Conservation (phyloP, 2,329 filamentous ascomycete genomes). For the Bipolaris zeicola region DNA sequence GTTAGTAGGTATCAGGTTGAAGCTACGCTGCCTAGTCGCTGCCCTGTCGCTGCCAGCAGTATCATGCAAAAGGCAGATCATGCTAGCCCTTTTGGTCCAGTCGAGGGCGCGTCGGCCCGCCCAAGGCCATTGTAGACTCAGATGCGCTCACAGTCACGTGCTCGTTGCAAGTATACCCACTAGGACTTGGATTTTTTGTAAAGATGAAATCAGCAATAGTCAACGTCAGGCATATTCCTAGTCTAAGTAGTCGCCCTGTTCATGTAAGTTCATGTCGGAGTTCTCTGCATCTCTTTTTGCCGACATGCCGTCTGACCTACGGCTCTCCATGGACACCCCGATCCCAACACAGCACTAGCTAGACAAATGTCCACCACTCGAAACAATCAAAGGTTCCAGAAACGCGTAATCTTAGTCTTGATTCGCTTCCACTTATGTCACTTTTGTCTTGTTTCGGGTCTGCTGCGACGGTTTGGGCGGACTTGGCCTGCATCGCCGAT, state of each 20-base stretch:
- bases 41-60: background rate
- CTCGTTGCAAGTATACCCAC: background rate
- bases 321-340: conserved; percentile 39
- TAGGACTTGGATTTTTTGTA: background rate
- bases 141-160: conserved; percentile 11
- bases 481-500: conserved; percentile 17
- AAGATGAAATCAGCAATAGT: background rate
- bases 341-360: conserved; percentile 14
- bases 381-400: conserved; percentile 19
- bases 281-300: conserved; percentile 26
- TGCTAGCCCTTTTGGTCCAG: conserved; percentile 1
- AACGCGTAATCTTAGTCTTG: conserved; percentile 34
- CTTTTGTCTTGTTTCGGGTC: conserved; percentile 20
- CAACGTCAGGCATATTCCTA: conserved; percentile 10
- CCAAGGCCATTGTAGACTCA: conserved; percentile 1
- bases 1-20: background rate
- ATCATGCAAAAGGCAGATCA: background rate
- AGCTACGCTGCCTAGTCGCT: conserved; percentile 2
- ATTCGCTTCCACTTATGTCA: conserved; percentile 18
- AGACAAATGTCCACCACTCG: conserved; percentile 21
- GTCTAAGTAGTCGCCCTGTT: background rate
- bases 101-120: conserved; percentile 9
- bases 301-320: conserved; percentile 27
- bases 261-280: conserved; percentile 20
- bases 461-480: conserved; percentile 5